Evolutionary conservation across 345 rosid genomes (phyloP), one percentile per base, ranked within the genome.

Genomic region (Sapria himalayana): DNA sequence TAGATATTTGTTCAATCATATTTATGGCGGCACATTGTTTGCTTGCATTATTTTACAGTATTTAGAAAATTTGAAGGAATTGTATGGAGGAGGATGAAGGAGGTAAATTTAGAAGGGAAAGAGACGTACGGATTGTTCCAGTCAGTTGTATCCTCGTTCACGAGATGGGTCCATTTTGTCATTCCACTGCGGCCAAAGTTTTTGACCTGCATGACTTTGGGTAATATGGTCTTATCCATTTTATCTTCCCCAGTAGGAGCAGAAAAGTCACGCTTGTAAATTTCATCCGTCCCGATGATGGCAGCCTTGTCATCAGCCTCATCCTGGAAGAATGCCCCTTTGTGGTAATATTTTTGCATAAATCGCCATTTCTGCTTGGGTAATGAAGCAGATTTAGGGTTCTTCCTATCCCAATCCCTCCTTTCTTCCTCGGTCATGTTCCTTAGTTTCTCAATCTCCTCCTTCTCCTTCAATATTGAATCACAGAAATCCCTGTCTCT

Each of bases 121-220:
- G n/a, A 24, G 41, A 57, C 79, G 39, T 71, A 77, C 89, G 82
- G 89, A 57, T 67, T 73, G 50, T 70, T 73, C 89, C 89, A 73
- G 40, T 77, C 89, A 39, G 85, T 79, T 20, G 92, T 75, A 42
- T 75, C 81, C 57, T 79, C 81, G 41, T 63, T 67, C 48, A 75
- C 85, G 60, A 79, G 81, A 61, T 79, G 92, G 7, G 92, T 75
- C 92, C 92, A 72, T 56, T 79, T 79, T 23, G 92, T 75, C 54
- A 81, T 61, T 24, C 92, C 85, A 43, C 85, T 79, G 1, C 92
- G 81, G 55, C 85, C 81, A 45, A 79, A 79, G 65, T 79, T 76
- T 47, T 77, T 71, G 51, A 77, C 81, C 44, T 77, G 86, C 86
- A 76, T 73, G 37, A 76, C 86, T 49, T 73, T 76, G 0, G 86